Base-by-base conservation (phyloP, 768 basidiomycete species). In the Hemileccinum impolitum region DNA sequence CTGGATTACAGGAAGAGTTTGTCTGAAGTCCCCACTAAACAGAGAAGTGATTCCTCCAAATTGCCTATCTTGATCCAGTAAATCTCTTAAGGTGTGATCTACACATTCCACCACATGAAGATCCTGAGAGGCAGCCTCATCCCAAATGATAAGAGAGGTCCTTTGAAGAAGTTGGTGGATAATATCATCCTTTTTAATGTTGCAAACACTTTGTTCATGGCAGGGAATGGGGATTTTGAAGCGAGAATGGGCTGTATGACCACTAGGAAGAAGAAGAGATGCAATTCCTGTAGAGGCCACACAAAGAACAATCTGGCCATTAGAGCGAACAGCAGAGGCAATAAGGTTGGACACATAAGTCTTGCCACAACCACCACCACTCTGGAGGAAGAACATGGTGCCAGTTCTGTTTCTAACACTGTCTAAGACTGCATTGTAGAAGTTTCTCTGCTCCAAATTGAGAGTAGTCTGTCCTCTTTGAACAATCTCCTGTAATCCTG, bases 11-110 rank as follows among this genome's bases (percentile, higher is more conserved):
- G 76, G 77, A 0, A 79, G 64, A 1, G 59, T 76, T 51, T 79
- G 78, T 6, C 66, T 65, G 44, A 74, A 79, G 54, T 80, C 76
- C 1, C 76, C 79, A 43, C 73, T 75, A 67, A 78, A 75, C 3
- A 80, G 46, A 0, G 75, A 55, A 23, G 71, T 71, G 8, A 77
- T 57, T n/a, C 72, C 75, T 36, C 72, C 76, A 72, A 75, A 80
- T 6, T 63, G 64, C 4, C 18, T 28, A 15, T 67, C 31, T 23
- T 48, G 21, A 17, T 21, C 62, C 42, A 60, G 47, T 5, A 76
- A 57, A 56, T 77, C 73, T 6, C 57, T 47, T 0, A 72, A 42
- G 1, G 70, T 70, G 0, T 64, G 39, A 50, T 78, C 72, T 0
- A 78, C 57, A n/a, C 72, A 70, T 48, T 79, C 76, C 2, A 69